phyloP scores from a whole-genome alignment of 768 basidiomycete species.

The Tricholoma matsutake region DNA sequence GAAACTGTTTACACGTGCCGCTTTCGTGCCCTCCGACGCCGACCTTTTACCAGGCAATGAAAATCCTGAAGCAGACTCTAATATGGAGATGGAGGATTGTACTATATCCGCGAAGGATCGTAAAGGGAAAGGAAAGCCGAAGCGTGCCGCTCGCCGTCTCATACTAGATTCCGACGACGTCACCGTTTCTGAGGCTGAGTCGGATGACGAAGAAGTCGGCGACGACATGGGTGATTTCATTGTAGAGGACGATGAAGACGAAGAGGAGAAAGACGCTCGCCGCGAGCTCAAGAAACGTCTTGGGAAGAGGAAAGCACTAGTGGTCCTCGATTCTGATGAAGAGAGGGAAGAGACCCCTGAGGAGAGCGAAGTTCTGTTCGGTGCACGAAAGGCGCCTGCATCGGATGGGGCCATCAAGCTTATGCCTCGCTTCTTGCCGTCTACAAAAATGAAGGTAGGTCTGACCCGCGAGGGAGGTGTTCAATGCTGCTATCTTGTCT shows the following conservation, averaged over 20 bases:
- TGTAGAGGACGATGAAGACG: constrained; percentile 49
- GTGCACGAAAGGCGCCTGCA: constrained; percentile 25
- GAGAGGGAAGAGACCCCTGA: constrained; percentile 36
- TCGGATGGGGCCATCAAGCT: constrained; percentile 36
- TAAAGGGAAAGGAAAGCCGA: constrained; percentile 24
- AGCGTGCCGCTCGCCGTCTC: constrained; percentile 14
- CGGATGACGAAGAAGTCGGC: constrained; percentile 36
- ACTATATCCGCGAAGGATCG: constrained; percentile 11
- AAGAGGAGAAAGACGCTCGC: constrained; percentile 48
- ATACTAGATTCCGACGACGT: constrained; percentile 27
- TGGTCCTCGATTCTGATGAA: constrained; percentile 45
- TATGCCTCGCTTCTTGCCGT: constrained; percentile 58
- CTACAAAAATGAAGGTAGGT: constrained; percentile 72
- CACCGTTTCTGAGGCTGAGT: constrained; percentile 26
- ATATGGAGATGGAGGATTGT: constrained; percentile 30
- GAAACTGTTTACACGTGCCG: constrained; percentile 50
- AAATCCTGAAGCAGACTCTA: constrained; percentile 24
- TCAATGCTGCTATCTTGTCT: not conserved
- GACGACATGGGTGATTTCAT: constrained; percentile 52
- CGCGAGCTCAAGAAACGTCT: constrained; percentile 35
- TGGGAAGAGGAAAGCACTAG: constrained; percentile 33
- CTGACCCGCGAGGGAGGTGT: not conserved
- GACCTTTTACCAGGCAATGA: constrained; percentile 29
- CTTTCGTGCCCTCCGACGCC: constrained; percentile 58
- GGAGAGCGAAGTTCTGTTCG: constrained; percentile 41